phyloP scores from a whole-genome alignment of 2,329 filamentous ascomycete species.

The Didymellaceae sp. region DNA sequence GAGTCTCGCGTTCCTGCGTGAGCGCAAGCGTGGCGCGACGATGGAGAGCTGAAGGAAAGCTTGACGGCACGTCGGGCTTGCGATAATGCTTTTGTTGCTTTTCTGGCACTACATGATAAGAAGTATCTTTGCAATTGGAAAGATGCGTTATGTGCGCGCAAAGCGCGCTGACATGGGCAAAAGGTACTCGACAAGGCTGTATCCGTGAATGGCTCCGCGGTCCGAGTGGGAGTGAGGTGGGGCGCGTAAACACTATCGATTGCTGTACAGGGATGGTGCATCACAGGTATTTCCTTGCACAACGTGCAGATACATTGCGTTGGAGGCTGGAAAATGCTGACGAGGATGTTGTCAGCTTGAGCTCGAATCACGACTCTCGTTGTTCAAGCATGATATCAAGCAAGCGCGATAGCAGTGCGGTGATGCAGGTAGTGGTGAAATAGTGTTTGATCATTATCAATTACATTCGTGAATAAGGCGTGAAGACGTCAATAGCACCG shows the following conservation, averaged over 20 bases:
- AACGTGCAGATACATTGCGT: not conserved
- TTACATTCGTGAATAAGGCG: not conserved
- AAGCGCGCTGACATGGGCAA: slow-evolving; percentile 1
- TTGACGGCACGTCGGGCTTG: slow-evolving; percentile 7
- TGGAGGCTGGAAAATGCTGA: not conserved
- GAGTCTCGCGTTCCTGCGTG: slow-evolving; percentile 13
- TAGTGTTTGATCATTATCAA: slow-evolving; percentile 7
- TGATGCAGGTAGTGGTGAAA: not conserved
- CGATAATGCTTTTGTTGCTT: not conserved
- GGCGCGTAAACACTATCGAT: slow-evolving; percentile 11
- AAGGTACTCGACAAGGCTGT: slow-evolving; percentile 3
- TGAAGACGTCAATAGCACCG: slow-evolving; percentile 1
- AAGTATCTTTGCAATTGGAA: not conserved
- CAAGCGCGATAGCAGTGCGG: not conserved
- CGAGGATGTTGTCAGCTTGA: not conserved
- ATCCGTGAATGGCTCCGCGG: slow-evolving; percentile 6
- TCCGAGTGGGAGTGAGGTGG: slow-evolving; percentile 8
- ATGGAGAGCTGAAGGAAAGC: slow-evolving; percentile 10
- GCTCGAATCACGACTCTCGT: too few species aligned
- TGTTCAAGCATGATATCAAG: too few species aligned
- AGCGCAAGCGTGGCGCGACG: slow-evolving; percentile 4
- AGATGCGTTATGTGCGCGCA: not conserved
- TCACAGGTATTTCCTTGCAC: slow-evolving; percentile 7
- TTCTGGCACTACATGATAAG: not conserved
- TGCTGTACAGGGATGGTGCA: slow-evolving; percentile 12